Evolutionary conservation across 768 basidiomycete species (phyloP), one percentile per base, ranked within the genome.

Genomic region (Nevesoporus exiguus): DNA sequence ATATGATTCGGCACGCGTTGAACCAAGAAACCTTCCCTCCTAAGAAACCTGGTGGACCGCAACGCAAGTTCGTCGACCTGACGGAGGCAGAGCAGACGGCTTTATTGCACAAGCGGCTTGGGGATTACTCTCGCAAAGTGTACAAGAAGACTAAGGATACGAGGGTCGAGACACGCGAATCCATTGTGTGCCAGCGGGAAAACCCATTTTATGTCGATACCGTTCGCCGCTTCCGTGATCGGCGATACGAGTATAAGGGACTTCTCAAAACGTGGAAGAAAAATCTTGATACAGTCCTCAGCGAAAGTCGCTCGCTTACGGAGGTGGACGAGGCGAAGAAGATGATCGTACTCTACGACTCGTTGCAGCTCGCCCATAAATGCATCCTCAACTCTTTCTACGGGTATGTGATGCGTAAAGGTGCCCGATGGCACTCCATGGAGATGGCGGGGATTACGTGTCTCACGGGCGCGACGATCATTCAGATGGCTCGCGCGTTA

Each of bases 391-490:
- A 99, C 77, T 98, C 97, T 3, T 99, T 99, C 79, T 99, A 99
- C 67, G 97, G 97, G 33, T 99, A 99, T 63, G 96, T 99, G 68
- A 98, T 98, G 97, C 85, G 97, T 37, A 98, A 99, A 69, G 97
- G 97, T 49, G 97, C 97, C 17, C 79, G 97, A 29, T 99, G 97
- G 97, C 95, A 98, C 70, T 98, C 96, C 27, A 98, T 99, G 97
- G 97, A 99, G 76, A 99, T 99, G 97, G 97, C 97, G 1, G 97
- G 97, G 7, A 98, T 99, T 58, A 98, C 97, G 11, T 99, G 97
- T 73, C 76, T 98, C 49, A 98, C 97, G 0, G 97, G 97, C 37
- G 94, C 97, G 19, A 91, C 84, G 7, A 98, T 99, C 74, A 98
- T 99, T 61, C 96, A 99, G 69, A 95, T 99, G 93, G 96, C 97